phyloP scores from a whole-genome alignment of 257 asterid species.

The Nyctanthes arbortristis region DNA sequence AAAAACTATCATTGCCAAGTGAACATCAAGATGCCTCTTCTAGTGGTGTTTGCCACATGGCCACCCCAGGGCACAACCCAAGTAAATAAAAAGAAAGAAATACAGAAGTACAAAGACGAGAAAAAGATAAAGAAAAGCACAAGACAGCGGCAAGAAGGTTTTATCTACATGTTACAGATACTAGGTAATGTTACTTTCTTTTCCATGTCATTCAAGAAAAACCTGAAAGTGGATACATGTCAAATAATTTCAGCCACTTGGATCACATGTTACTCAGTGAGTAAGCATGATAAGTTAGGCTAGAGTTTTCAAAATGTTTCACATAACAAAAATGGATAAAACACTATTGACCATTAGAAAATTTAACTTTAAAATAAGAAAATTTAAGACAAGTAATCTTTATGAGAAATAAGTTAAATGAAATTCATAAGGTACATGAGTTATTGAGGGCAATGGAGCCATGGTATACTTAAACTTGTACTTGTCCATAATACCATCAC shows the following conservation, averaged over 20 bases:
- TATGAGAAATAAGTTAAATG: neutral
- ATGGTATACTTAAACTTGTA: neutral
- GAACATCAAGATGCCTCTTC: neutral
- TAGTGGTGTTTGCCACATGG: neutral
- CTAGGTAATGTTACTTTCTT: neutral
- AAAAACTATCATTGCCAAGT: neutral
- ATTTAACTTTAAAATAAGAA: too few species aligned
- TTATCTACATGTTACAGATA: neutral
- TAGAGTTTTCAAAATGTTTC: neutral
- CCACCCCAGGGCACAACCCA: neutral
- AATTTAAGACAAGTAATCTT: neutral
- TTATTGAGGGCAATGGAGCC: neutral
- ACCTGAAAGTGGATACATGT: neutral
- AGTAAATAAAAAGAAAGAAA: conserved; percentile 1
- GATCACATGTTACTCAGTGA: neutral
- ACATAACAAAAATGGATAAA: neutral
- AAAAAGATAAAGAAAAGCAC: neutral
- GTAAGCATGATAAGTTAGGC: neutral
- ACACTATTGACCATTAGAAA: neutral
- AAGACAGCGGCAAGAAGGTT: neutral
- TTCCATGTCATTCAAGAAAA: neutral
- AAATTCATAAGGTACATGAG: neutral
- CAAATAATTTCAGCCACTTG: neutral
- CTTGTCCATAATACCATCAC: neutral
- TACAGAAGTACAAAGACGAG: neutral